These are phyloP conservation scores for Fulvia fulva DNA, from an alignment of 2,329 filamentous ascomycete genomes.

Conservation along the genomic window DNA sequence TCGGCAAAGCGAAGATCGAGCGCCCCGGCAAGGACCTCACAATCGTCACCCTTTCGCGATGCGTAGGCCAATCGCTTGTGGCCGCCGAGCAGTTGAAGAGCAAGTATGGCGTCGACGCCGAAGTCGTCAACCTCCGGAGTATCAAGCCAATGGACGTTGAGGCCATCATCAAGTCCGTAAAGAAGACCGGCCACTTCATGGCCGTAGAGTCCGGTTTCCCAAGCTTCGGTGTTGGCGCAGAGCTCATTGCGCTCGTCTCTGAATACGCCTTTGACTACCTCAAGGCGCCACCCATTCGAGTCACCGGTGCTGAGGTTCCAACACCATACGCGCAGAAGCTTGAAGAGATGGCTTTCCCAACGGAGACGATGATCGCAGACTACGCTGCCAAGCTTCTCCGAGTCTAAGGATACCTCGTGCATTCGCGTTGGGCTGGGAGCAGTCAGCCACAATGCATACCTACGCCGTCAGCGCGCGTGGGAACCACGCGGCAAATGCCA, in stretches of 20 bases:
- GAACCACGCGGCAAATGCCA: constrained; percentile 14
- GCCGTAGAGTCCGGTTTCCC: constrained; percentile 95
- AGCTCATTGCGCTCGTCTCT: constrained; percentile 91
- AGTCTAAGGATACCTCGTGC: constrained; percentile 47
- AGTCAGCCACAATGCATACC: constrained; percentile 2
- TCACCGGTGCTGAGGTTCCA: constrained; percentile 95
- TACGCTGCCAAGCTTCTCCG: constrained; percentile 86
- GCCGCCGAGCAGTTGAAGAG: constrained; percentile 90
- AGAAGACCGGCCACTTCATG: constrained; percentile 94
- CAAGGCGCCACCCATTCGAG: constrained; percentile 84
- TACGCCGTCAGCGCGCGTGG: constrained; percentile 7
- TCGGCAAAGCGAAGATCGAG: constrained; percentile 99
- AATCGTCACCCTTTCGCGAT: constrained; percentile 90
- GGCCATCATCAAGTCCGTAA: constrained; percentile 91
- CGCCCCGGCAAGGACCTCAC: constrained; percentile 93
- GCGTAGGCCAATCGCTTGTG: constrained; percentile 83
- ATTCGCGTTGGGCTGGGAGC: not conserved
- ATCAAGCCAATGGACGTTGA: constrained; percentile 96
- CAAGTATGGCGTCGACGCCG: constrained; percentile 91
- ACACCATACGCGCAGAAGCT: constrained; percentile 91
- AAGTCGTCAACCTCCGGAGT: constrained; percentile 97
- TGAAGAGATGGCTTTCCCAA: constrained; percentile 94
- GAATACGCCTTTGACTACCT: constrained; percentile 99
- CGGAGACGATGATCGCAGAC: constrained; percentile 78
- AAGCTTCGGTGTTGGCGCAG: constrained; percentile 84